phyloP scores from a whole-genome alignment of 495 filamentous ascomycete species.

The Aspergillus conjunctus region DNA sequence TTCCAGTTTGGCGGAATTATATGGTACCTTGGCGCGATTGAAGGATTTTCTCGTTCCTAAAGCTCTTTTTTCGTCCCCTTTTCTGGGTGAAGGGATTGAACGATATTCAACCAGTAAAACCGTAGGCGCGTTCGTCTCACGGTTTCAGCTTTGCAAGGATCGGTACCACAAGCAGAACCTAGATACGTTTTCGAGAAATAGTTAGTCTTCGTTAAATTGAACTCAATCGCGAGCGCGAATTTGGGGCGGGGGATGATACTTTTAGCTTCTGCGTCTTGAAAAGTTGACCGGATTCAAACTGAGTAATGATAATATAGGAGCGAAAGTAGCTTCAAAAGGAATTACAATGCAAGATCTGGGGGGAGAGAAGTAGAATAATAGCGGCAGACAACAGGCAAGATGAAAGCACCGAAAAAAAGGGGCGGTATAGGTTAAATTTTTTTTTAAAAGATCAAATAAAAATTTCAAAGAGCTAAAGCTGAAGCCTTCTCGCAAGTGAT shows the following conservation, averaged over 20 bases:
- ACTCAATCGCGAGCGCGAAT: not conserved
- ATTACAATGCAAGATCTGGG: not conserved
- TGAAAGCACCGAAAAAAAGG: not conserved
- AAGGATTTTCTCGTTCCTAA: conserved; percentile 12
- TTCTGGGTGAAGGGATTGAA: conserved; percentile 6
- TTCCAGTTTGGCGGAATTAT: conserved; percentile 56
- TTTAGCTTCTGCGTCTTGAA: not conserved
- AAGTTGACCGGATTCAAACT: not conserved
- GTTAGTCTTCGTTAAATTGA: conserved; percentile 1
- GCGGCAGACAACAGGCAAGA: not conserved
- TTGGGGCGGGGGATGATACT: not conserved
- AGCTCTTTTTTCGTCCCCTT: conserved; percentile 10
- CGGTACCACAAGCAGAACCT: conserved; percentile 22
- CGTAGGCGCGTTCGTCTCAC: conserved; percentile 26
- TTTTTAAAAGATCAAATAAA: conserved; percentile 5
- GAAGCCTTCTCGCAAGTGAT: not conserved
- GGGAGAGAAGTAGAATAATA: not conserved
- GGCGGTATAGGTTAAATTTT: conserved; percentile 3
- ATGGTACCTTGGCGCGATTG: not conserved
- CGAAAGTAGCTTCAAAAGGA: conserved; percentile 1
- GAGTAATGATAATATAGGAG: not conserved
- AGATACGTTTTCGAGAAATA: conserved; percentile 14
- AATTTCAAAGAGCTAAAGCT: not conserved
- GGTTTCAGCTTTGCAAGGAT: conserved; percentile 19
- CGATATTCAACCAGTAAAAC: conserved; percentile 16